Evolutionary conservation across 2,329 filamentous ascomycete species (phyloP), one percentile per base, ranked within the genome.

Genomic region (Phialophora tarda): DNA sequence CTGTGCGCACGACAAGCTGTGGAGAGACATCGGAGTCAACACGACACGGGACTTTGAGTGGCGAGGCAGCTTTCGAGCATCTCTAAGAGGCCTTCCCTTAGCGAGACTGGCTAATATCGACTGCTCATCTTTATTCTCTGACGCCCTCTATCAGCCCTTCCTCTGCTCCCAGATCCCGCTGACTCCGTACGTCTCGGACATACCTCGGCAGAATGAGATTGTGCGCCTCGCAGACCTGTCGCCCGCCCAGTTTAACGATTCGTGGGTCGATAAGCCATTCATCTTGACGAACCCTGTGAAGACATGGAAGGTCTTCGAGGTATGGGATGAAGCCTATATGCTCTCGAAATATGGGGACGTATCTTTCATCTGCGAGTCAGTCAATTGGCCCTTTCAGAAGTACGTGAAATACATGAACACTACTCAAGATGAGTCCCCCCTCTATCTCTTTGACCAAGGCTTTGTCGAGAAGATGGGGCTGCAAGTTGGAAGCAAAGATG

Each of bases 381-480:
- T 98, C 4, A 92, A 97, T 79, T 98, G 94, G 94, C 87, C 89
- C 0, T 85, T 97, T 69, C 82, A 84, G n/a, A 91, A 86, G 0
- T 98, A 98, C 77, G 82, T 89, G 69, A 82, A 87, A 53, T 99
- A 98, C 78, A 92, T 97, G 89, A 81, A 83, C 50, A 85, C 90
- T 75, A 94, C 86, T 75, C 80, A 80, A 21, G 94, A 98, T 71
- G 95, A 98, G 79, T 94, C 91, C 68, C 94, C 94, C 14, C 79
- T 98, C 1, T 98, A 98, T 76, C 85, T 98, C 34, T 98, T 98
- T 76, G 95, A 98, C 77, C 87, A 90, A 64, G 85, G 83, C 24
- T 98, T 98, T 75, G 92, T 88, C 1, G 88, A 93, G 72, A 97
- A 97, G 78, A 97, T 96, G 88, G 78, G 80, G 11, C 81, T 97